Evolutionary conservation across 2,329 filamentous ascomycete genomes (phyloP), one percentile per base, ranked within the genome.

Genomic region (Fusarium musae): DNA sequence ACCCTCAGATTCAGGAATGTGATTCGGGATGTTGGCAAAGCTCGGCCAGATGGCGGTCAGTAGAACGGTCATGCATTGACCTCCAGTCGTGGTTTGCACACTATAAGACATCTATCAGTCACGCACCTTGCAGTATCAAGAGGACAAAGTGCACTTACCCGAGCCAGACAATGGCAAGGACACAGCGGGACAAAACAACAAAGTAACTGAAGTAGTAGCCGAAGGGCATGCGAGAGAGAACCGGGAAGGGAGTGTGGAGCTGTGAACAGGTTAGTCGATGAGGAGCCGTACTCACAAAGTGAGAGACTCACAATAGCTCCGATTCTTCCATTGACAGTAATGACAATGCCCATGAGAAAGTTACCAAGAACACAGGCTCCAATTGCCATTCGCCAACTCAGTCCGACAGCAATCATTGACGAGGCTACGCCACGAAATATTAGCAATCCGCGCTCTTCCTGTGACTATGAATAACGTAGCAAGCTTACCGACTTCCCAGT

Each of bases 401-500:
- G 40, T 34, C 59, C 59, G 6, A 62, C 59, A 58, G 59, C 59
- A 46, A 62, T 62, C 59, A 62, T 62, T 0, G 59, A 62, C 19
- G 59, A 62, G 17, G 59, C 59, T 62, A 47, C 9, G 8, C 21
- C 40, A n/a, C 6, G 26, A 46, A 19, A n/a, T 12, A 26, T 62
- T 32, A 62, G 7, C 50, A 23, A 46, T 46, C 12, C 23, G 3
- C 13, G 19, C 13, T 54, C 37, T 54, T 28, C 19, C 6, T n/a
- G 37, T 19, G 3, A 4, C 12, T n/a, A 21, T n/a, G 26, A 9
- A 30, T 1, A 19, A 28, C 17, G 13, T 13, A 36, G 30, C n/a
- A 57, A 58, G 7, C 59, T 62, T 62, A 62, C 59, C 59, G 15
- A 62, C 59, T 58, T 62, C 59, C 59, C 59, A 62, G 50, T 62